Base-by-base conservation (phyloP, 148 eudicot species). In the Fagopyrum homotropicum region DNA sequence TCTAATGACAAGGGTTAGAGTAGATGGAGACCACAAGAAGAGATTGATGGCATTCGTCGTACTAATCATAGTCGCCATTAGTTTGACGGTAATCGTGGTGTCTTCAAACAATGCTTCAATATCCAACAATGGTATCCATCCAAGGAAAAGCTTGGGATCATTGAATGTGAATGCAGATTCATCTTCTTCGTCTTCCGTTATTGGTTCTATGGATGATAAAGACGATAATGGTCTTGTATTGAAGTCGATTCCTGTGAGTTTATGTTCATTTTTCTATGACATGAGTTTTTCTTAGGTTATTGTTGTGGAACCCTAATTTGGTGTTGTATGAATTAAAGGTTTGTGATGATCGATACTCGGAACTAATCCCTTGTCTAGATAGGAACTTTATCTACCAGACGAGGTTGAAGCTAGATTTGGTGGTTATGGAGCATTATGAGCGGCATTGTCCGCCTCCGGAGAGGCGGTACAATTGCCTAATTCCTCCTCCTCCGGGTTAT, bases 371-470 rank as follows among this genome's bases (percentile, higher is more conserved):
- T 12, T 85, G 87, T 73, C 75, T 85, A 63, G 87, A 85, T 54
- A 80, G 87, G 55, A 77, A 85, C 60, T 74, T 78, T 30, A 85
- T 85, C 70, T 85, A 82, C 79, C 85, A 85, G 64, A 74, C 77
- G 17, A 78, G 87, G 79, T 74, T 85, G 78, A 85, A 80, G 79
- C 78, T 82, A 10, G 85, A 85, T 76, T 81, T 85, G 22, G 43
- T 79, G 9, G 66, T 85, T 57, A 85, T 85, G 87, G 87, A 85
- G 82, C 87, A 85, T 71, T 85, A 85, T 46, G 87, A 85, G 78
- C 63, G 87, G 55, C 87, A 85, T 45, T 85, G 87, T 29, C 87
- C 87, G 11, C 87, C 85, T 49, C 82, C 83, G 22, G 87, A 82
- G 60, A 79, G 79, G 76, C 85, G 83, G 19, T 85, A 59, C 80